Evolutionary conservation across 2,329 filamentous ascomycete genomes (phyloP).

Genomic region (Ophiocordyceps unilateralis): DNA sequence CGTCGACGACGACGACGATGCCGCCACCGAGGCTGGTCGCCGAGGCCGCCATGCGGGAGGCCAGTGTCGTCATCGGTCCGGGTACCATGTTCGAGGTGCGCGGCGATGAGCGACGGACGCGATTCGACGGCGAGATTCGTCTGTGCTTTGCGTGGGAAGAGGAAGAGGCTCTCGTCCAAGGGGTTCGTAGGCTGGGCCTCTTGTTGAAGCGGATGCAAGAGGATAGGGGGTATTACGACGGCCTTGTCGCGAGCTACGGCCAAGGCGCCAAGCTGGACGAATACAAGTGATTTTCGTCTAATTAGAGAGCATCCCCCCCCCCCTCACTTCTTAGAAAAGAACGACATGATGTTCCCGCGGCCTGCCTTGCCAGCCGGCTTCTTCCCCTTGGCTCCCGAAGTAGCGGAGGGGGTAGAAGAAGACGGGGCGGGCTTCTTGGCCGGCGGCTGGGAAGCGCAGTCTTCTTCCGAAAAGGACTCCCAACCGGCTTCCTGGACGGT

Average conservation of each 20-base stretch:
- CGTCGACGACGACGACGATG: slow-evolving; percentile 17
- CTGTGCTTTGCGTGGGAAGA: slow-evolving; percentile 61
- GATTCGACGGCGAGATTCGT: slow-evolving; percentile 43
- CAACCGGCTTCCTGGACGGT: slow-evolving; percentile 71
- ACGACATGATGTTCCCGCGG: slow-evolving; percentile 80
- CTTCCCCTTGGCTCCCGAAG: slow-evolving; percentile 26
- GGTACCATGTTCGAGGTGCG: slow-evolving; percentile 55
- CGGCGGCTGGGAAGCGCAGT: slow-evolving; percentile 43
- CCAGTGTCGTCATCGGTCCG: slow-evolving; percentile 49
- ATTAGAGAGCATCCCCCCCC: too few relatives aligned
- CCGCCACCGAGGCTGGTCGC: slow-evolving; percentile 37
- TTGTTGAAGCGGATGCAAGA: slow-evolving; percentile 20
- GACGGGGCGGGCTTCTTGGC: slow-evolving; percentile 35
- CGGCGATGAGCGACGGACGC: slow-evolving; percentile 32
- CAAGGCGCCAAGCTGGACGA: slow-evolving; percentile 7
- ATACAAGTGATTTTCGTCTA: slow-evolving; percentile 13
- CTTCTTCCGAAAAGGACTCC: slow-evolving; percentile 79
- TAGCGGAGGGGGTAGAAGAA: slow-evolving; percentile 26
- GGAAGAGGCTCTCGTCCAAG: slow-evolving; percentile 46
- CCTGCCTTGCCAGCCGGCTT: slow-evolving; percentile 39
- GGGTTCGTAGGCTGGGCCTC: slow-evolving; percentile 42
- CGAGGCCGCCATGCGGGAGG: slow-evolving; percentile 37
- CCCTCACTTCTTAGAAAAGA: slow-evolving; percentile 64
- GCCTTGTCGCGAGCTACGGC: slow-evolving; percentile 1
- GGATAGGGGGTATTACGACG: slow-evolving; percentile 11